These are phyloP conservation scores for Diplodia intermedia DNA, from an alignment of 2,329 filamentous ascomycete genomes.

Conservation along the genomic window DNA sequence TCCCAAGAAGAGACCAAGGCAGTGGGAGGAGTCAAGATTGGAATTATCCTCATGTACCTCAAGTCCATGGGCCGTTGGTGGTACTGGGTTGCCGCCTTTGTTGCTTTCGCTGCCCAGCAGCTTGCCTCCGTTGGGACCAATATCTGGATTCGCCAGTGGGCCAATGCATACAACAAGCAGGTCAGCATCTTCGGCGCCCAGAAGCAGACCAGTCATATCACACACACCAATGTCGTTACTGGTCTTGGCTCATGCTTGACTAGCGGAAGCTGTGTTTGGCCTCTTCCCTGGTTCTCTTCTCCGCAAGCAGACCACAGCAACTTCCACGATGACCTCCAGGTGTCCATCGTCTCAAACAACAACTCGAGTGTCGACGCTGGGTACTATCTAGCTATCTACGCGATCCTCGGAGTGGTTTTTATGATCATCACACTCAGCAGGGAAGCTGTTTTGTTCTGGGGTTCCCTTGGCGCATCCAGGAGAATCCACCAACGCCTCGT, in stretches of 20 bases:
- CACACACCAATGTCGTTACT: slow-evolving; percentile 52
- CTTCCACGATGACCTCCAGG: slow-evolving; percentile 38
- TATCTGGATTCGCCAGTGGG: slow-evolving; percentile 94
- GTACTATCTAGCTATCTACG: slow-evolving; percentile 87
- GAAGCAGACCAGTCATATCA: slow-evolving; percentile 45
- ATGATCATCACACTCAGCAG: slow-evolving; percentile 81
- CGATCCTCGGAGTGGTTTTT: slow-evolving; percentile 76
- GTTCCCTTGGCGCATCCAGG: slow-evolving; percentile 86
- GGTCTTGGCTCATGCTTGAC: slow-evolving; percentile 56
- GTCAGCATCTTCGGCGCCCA: slow-evolving; percentile 40
- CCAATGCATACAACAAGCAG: slow-evolving; percentile 77
- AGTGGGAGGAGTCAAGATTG: slow-evolving; percentile 84
- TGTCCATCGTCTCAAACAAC: slow-evolving; percentile 50
- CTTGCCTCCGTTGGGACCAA: slow-evolving; percentile 86
- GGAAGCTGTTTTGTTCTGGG: slow-evolving; percentile 89
- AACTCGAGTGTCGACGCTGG: slow-evolving; percentile 71
- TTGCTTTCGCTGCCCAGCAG: slow-evolving; percentile 83
- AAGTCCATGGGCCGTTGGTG: slow-evolving; percentile 93
- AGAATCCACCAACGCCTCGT: slow-evolving; percentile 83
- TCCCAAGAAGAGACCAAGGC: slow-evolving; percentile 73
- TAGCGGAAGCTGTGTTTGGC: slow-evolving; percentile 60
- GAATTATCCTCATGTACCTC: slow-evolving; percentile 85
- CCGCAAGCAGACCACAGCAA: slow-evolving; percentile 27
- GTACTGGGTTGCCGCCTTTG: slow-evolving; percentile 82
- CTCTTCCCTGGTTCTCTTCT: slow-evolving; percentile 42